Conservation (phyloP, 352 stramenopile species). For the Aphanomyces euteiches region DNA sequence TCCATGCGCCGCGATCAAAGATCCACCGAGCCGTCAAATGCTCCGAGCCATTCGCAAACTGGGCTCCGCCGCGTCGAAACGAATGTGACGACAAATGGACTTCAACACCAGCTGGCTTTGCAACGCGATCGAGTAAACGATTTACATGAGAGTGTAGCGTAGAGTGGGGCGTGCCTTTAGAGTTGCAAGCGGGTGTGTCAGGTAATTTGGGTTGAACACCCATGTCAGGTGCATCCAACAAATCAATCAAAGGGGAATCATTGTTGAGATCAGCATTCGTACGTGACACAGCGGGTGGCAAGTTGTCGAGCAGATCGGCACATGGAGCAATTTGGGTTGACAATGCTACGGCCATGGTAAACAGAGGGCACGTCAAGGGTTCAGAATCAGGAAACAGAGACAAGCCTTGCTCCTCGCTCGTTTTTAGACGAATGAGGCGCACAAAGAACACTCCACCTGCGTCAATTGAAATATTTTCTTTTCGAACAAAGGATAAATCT, state of each 20-base stretch:
- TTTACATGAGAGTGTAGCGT: not conserved
- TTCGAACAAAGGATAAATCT: conserved; percentile 31
- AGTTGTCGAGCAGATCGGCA: conserved; percentile 21
- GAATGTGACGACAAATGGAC: too few species aligned
- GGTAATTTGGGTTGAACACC: not conserved
- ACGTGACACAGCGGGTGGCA: conserved; percentile 13
- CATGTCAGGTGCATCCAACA: not conserved
- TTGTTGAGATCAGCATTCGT: not conserved
- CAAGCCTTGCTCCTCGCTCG: conserved; percentile 34
- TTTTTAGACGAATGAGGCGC: conserved; percentile 36
- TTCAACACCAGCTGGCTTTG: too few species aligned
- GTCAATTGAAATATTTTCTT: conserved; percentile 35
- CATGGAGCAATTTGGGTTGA: conserved; percentile 31
- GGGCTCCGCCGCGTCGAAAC: too few species aligned
- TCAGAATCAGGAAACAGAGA: conserved; percentile 36
- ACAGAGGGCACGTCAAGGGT: conserved; percentile 33
- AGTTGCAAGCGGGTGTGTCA: not conserved
- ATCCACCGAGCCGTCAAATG: too few species aligned
- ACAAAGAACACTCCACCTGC: conserved; percentile 33
- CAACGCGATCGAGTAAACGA: too few species aligned
- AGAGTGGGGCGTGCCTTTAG: not conserved
- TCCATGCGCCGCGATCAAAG: too few species aligned
- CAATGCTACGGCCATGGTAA: conserved; percentile 30
- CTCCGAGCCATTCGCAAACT: too few species aligned
- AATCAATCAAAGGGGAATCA: not conserved